A percentile compares a stretch with the other conserved stretches of the same genome.
Evolutionary conservation across 2,329 filamentous ascomycete species (phyloP).

Genomic region (Tothia fuscella): DNA sequence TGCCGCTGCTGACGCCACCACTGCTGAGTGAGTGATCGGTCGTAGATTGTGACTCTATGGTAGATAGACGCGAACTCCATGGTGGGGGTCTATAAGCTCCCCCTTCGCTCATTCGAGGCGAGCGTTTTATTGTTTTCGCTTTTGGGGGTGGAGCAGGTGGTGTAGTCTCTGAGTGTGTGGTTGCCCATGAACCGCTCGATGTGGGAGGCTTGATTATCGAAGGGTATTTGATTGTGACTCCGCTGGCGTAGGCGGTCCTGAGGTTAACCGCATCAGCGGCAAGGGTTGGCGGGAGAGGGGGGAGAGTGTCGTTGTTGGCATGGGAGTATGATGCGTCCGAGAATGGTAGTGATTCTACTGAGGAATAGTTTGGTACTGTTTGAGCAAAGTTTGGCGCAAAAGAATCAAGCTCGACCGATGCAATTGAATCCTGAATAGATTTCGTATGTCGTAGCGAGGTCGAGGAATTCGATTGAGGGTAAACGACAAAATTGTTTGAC

Average conservation of each 20-base stretch:
- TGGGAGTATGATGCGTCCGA: conserved; percentile 22
- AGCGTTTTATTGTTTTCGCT: too few relatives aligned
- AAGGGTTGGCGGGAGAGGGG: conserved; percentile 12
- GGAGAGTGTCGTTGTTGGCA: conserved; percentile 18
- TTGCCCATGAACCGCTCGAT: conserved; percentile 24
- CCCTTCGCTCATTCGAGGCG: conserved; percentile 27
- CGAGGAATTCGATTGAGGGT: neutral
- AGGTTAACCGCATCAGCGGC: conserved; percentile 9
- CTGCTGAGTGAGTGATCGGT: conserved; percentile 2
- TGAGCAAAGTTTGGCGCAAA: neutral
- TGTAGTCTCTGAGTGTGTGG: conserved; percentile 18
- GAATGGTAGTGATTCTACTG: conserved; percentile 24
- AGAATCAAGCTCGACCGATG: neutral
- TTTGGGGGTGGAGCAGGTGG: too few relatives aligned
- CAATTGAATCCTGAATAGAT: neutral
- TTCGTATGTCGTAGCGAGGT: neutral
- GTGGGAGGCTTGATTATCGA: conserved; percentile 23
- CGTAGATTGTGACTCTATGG: conserved; percentile 13
- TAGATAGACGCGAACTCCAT: conserved; percentile 14
- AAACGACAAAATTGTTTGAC: conserved; percentile 5
- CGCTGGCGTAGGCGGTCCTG: conserved; percentile 16
- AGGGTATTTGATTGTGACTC: conserved; percentile 25
- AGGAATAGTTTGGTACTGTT: conserved; percentile 15
- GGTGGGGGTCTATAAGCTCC: conserved; percentile 5
- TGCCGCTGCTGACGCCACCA: neutral